A percentile compares a stretch with the other conserved stretches of the same genome.
Evolutionary conservation across 257 asterid species (phyloP).

Genomic region (Euphrasia confusa): DNA sequence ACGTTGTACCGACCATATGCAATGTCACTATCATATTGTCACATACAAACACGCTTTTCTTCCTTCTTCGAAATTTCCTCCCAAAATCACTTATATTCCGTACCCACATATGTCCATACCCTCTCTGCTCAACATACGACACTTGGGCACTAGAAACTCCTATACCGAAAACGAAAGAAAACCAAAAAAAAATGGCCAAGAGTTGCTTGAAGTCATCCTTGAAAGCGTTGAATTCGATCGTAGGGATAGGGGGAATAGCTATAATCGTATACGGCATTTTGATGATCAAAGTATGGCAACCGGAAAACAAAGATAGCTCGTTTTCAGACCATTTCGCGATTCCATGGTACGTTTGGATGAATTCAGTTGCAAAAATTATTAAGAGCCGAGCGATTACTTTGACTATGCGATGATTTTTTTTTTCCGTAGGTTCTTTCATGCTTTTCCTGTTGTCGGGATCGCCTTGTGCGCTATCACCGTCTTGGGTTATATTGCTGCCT

Average conservation of each 20-base stretch:
- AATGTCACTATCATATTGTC: conserved; percentile 3
- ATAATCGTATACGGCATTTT: conserved; percentile 35
- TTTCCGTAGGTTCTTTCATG: conserved; percentile 51
- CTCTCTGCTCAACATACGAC: background rate
- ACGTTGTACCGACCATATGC: background rate
- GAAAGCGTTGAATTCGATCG: conserved; percentile 35
- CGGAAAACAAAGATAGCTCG: conserved; percentile 23
- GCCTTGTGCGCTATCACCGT: conserved; percentile 48
- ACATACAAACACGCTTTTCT: conserved; percentile 24
- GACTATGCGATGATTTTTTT: background rate
- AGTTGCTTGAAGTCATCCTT: conserved; percentile 29
- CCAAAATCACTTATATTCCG: background rate
- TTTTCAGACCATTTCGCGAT: conserved; percentile 23
- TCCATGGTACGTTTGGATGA: conserved; percentile 40
- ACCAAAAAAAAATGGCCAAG: conserved; percentile 17
- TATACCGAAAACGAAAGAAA: too few species aligned
- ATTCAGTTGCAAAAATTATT: background rate
- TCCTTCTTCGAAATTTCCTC: conserved; percentile 48
- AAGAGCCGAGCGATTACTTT: background rate
- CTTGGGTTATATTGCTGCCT: conserved; percentile 57
- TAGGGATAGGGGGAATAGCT: conserved; percentile 39
- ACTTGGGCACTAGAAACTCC: background rate
- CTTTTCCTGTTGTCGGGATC: conserved; percentile 47
- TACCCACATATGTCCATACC: background rate
- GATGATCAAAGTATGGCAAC: conserved; percentile 43